phyloP scores from a whole-genome alignment of 2,329 filamentous ascomycete genomes.

The Fusarium albidum region DNA sequence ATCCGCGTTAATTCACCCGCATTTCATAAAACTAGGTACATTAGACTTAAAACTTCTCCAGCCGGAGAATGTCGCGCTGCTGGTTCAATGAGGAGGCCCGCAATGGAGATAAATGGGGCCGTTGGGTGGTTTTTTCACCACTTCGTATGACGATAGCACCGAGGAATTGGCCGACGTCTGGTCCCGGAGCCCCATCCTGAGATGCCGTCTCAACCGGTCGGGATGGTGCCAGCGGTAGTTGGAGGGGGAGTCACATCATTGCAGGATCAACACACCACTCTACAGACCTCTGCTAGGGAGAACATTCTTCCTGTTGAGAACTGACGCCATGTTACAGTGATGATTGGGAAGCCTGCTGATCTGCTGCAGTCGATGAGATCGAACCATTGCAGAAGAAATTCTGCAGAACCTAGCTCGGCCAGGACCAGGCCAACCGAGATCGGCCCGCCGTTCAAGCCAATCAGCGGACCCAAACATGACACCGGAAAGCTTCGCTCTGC shows the following conservation, averaged over 20 bases:
- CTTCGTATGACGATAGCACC: conserved; percentile 35
- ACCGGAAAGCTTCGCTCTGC: neutral
- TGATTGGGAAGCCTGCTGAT: neutral
- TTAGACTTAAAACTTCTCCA: conserved; percentile 23
- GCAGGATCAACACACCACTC: conserved; percentile 11
- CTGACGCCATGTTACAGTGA: conserved; percentile 9
- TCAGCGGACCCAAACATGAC: neutral
- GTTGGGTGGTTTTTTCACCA: conserved; percentile 11
- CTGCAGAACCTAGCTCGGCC: neutral
- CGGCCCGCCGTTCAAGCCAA: conserved; percentile 21
- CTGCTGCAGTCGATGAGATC: conserved; percentile 14
- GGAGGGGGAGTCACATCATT: conserved; percentile 2
- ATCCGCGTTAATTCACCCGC: conserved; percentile 1
- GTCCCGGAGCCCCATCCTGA: conserved; percentile 24
- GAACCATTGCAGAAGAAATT: conserved; percentile 10
- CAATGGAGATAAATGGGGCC: conserved; percentile 13
- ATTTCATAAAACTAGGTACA: conserved; percentile 4
- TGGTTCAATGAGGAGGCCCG: conserved; percentile 12
- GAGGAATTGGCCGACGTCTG: conserved; percentile 35
- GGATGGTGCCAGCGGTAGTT: conserved; percentile 1
- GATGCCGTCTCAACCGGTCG: conserved; percentile 30
- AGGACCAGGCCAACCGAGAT: neutral
- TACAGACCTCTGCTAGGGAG: neutral
- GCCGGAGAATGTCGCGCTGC: conserved; percentile 6
- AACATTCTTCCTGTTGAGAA: conserved; percentile 2